Conservation (phyloP, 73 alveolate genomes). For the Loxodes magnus region DNA sequence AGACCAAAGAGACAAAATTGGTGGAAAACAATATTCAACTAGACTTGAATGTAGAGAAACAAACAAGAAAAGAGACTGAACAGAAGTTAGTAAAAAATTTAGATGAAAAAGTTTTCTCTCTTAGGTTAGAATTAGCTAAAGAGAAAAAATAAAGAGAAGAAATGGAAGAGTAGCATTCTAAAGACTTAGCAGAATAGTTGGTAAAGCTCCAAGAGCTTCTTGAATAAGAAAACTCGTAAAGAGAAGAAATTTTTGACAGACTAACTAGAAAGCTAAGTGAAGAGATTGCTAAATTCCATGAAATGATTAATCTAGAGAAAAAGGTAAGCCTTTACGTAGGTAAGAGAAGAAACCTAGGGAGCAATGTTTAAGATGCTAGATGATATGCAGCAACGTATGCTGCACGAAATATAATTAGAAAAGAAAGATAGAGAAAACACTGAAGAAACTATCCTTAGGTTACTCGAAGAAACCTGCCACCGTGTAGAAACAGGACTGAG, state of each 20-base stretch:
- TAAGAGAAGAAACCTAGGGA: constrained; percentile 44
- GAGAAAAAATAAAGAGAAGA: constrained; percentile 60
- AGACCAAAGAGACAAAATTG: constrained; percentile 49
- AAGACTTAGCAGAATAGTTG: constrained; percentile 16
- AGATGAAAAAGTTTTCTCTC: constrained; percentile 48
- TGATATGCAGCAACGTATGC: constrained; percentile 44
- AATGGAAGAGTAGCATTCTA: constrained; percentile 12
- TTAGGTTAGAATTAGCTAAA: constrained; percentile 57
- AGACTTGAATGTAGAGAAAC: constrained; percentile 45
- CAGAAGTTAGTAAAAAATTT: constrained; percentile 33
- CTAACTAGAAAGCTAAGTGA: constrained; percentile 30
- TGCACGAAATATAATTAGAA: constrained; percentile 34
- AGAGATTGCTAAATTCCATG: constrained; percentile 50
- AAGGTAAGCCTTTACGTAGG: too few species aligned
- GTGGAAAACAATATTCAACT: constrained; percentile 35
- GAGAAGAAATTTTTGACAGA: constrained; percentile 36
- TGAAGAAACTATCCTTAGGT: constrained; percentile 46
- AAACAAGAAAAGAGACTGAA: constrained; percentile 53
- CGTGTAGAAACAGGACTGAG: constrained; percentile 53
- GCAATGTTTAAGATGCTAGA: constrained; percentile 55
- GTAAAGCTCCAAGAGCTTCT: constrained; percentile 11
- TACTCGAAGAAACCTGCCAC: constrained; percentile 64
- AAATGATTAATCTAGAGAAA: constrained; percentile 38
- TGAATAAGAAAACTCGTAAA: constrained; percentile 22
- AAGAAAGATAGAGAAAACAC: constrained; percentile 44